Evolutionary conservation across 1,139 yeast genomes (phyloP).

Genomic region (Yamadazyma membranifaciens): DNA sequence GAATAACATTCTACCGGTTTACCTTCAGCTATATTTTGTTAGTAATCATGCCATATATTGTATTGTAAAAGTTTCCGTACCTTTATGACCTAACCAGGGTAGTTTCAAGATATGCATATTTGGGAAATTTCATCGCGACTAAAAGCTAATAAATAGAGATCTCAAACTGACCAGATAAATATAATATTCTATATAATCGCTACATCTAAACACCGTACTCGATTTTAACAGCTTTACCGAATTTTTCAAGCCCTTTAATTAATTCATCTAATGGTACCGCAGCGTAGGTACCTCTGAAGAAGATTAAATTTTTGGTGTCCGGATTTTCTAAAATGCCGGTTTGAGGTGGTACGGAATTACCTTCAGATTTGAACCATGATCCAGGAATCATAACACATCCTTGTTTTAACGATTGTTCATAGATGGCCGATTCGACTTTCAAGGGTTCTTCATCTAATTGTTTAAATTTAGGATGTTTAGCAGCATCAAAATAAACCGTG

Average conservation of each 20-base stretch:
- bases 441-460: constrained; percentile 53
- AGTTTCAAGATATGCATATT: constrained; percentile 74
- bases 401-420: constrained; percentile 59
- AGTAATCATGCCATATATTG: too few relatives aligned
- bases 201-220: constrained; percentile 24
- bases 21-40: constrained; percentile 54
- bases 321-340: constrained; percentile 33
- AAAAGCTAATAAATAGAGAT: too few relatives aligned
- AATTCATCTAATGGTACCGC: constrained; percentile 70
- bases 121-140: background rate
- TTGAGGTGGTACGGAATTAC: constrained; percentile 53
- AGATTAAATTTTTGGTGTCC: constrained; percentile 44
- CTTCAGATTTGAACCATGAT: constrained; percentile 72
- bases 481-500: constrained; percentile 70
- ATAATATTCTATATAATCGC: too few relatives aligned
- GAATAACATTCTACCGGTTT: constrained; percentile 84
- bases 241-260: constrained; percentile 58
- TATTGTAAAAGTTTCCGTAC: too few relatives aligned
- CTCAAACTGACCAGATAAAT: too few relatives aligned
- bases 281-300: constrained; percentile 90
- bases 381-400: constrained; percentile 86
- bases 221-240: constrained; percentile 56
- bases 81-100: constrained; percentile 76
- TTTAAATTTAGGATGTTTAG: constrained; percentile 73
- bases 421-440: constrained; percentile 62